phyloP scores from a whole-genome alignment of 257 asterid species.

The Solanum rostratum region DNA sequence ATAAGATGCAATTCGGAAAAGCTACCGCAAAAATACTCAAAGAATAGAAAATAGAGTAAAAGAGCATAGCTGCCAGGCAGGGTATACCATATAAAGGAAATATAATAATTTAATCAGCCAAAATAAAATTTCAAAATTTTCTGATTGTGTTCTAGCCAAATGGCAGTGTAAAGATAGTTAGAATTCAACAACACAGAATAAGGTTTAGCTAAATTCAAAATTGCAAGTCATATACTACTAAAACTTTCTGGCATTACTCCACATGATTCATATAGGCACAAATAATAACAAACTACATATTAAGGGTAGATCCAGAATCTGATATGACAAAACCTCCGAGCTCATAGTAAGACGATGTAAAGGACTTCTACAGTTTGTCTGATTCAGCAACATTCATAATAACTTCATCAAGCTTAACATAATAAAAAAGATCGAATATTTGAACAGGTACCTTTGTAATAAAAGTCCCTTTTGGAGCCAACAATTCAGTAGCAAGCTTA shows the following conservation, averaged over 20 bases:
- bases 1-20: neutral
- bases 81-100: neutral
- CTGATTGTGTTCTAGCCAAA: neutral
- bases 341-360: neutral
- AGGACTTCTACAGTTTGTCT: neutral
- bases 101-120: neutral
- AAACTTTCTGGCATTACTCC: neutral
- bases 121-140: neutral
- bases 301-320: neutral
- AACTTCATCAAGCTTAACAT: neutral
- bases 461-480: conserved; percentile 84
- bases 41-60: neutral
- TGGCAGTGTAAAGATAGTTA: neutral
- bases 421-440: neutral
- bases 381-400: neutral
- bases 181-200: neutral
- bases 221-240: neutral
- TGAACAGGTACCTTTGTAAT: conserved; percentile 56
- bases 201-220: neutral
- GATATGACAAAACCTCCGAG: neutral
- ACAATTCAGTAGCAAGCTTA: conserved; percentile 68
- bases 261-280: neutral
- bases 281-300: neutral
- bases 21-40: neutral
- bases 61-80: neutral